Evolutionary conservation across 2,329 filamentous ascomycete species (phyloP).

Genomic region (Neopestalotiopsis clavispora): DNA sequence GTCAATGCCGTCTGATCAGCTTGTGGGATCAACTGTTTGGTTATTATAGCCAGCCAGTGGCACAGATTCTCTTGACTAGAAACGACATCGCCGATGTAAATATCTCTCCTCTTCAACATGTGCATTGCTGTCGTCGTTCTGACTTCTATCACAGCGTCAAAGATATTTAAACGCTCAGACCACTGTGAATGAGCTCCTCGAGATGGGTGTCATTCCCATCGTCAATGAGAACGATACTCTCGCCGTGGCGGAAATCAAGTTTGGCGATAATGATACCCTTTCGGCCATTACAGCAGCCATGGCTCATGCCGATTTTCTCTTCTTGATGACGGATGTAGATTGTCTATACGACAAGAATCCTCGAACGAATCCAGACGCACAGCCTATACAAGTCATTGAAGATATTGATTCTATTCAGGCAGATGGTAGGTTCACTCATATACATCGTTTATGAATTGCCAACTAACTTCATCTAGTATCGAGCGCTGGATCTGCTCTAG

Average conservation of each 20-base stretch:
- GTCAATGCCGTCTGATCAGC: conserved; percentile 92
- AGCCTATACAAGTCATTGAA: conserved; percentile 89
- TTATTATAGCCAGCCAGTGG: conserved; percentile 87
- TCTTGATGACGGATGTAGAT: conserved; percentile 98
- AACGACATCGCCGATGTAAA: conserved; percentile 94
- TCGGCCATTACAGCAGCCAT: conserved; percentile 96
- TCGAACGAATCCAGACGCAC: conserved; percentile 80
- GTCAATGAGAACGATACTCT: conserved; percentile 99
- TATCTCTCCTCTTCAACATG: conserved; percentile 13
- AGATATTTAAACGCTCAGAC: conserved; percentile 98
- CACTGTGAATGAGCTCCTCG: conserved; percentile 85
- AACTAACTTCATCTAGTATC: conserved; percentile 63
- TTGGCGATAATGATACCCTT: conserved; percentile 97
- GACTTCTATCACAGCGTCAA: conserved; percentile 67
- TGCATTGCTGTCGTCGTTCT: background rate
- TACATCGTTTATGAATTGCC: no score
- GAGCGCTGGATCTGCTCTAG: conserved; percentile 83
- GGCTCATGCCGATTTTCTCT: conserved; percentile 95
- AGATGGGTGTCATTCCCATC: conserved; percentile 96
- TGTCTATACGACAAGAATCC: conserved; percentile 98
- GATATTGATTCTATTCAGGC: conserved; percentile 84
- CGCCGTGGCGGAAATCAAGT: conserved; percentile 97
- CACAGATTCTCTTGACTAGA: conserved; percentile 90
- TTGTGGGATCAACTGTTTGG: conserved; percentile 93
- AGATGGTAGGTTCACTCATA: conserved; percentile 61